Evolutionary conservation across 306 rosid genomes (phyloP).

Genomic region (Luffa aegyptiaca): DNA sequence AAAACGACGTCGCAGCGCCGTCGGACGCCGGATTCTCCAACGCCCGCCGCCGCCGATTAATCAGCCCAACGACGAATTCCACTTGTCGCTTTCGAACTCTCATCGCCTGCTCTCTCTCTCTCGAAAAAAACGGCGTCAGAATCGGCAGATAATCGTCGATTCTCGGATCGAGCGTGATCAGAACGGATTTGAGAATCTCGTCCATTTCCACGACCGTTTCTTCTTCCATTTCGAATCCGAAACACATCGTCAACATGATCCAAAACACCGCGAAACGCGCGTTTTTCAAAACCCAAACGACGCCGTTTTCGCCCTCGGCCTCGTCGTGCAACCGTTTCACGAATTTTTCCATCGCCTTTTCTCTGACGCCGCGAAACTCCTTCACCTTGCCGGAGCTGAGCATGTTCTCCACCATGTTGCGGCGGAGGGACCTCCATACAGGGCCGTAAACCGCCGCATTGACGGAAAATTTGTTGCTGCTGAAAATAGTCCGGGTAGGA

Average conservation of each 20-base stretch:
- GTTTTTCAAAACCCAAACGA: constrained; percentile 46
- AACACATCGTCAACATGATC: constrained; percentile 69
- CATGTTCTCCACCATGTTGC: constrained; percentile 96
- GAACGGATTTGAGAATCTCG: constrained; percentile 50
- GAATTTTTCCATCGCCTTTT: constrained; percentile 56
- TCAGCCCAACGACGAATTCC: constrained; percentile 40
- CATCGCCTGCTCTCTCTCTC: constrained; percentile 41
- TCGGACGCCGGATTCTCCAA: constrained; percentile 59
- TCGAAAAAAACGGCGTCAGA: constrained; percentile 54
- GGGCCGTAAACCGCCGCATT: constrained; percentile 75
- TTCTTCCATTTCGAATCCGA: constrained; percentile 82
- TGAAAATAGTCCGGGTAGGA: constrained; percentile 70
- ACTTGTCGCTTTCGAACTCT: constrained; percentile 49
- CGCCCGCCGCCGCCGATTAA: constrained; percentile 49
- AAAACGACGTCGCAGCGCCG: constrained; percentile 53
- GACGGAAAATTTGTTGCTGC: constrained; percentile 67
- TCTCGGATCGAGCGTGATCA: constrained; percentile 62
- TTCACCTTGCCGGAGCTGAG: constrained; percentile 53
- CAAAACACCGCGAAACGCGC: constrained; percentile 68
- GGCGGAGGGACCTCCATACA: constrained; percentile 62
- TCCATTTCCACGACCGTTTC: constrained; percentile 52
- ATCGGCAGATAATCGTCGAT: constrained; percentile 74
- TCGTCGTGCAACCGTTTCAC: constrained; percentile 33
- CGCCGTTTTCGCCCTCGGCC: constrained; percentile 45
- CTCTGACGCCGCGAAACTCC: constrained; percentile 52